Conservation (phyloP, 306 rosid species). For the Pterocarpus santalinus region DNA sequence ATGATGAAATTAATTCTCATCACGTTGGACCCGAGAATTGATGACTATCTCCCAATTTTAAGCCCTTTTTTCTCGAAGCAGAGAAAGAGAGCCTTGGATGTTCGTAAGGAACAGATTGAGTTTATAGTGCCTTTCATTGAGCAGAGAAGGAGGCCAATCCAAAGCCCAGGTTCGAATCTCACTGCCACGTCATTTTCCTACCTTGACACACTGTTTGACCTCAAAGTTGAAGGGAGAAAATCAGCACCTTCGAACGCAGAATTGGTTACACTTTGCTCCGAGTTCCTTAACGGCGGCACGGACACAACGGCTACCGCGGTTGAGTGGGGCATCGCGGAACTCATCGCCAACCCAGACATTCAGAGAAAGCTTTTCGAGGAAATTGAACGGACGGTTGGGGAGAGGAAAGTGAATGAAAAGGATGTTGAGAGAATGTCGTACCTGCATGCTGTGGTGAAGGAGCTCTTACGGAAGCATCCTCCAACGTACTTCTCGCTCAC, state of each 20-base stretch:
- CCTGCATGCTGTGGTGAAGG: slow-evolving; percentile 81
- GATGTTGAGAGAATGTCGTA: slow-evolving; percentile 88
- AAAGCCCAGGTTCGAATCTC: slow-evolving; percentile 74
- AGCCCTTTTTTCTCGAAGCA: slow-evolving; percentile 83
- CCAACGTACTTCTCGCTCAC: slow-evolving; percentile 83
- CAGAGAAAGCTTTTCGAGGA: slow-evolving; percentile 64
- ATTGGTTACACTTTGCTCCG: slow-evolving; percentile 79
- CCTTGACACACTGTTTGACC: slow-evolving; percentile 84
- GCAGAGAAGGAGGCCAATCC: slow-evolving; percentile 64
- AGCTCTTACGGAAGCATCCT: slow-evolving; percentile 81
- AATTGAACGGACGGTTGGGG: slow-evolving; percentile 51
- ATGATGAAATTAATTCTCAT: slow-evolving; percentile 73
- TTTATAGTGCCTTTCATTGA: slow-evolving; percentile 70
- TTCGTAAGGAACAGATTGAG: slow-evolving; percentile 70
- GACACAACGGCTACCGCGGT: slow-evolving; percentile 91
- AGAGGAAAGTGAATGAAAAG: slow-evolving; percentile 66
- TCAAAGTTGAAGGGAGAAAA: slow-evolving; percentile 65
- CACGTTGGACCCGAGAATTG: slow-evolving; percentile 77
- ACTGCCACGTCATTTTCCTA: slow-evolving; percentile 85
- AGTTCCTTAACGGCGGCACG: slow-evolving; percentile 89
- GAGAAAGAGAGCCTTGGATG: slow-evolving; percentile 67
- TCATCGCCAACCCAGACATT: slow-evolving; percentile 63
- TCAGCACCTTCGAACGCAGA: slow-evolving; percentile 67
- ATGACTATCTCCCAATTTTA: slow-evolving; percentile 81
- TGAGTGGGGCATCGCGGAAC: slow-evolving; percentile 85